Evolutionary conservation across 129 eudicot genomes (phyloP), one percentile per base, ranked within the genome.

Genomic region (Silybum marianum): DNA sequence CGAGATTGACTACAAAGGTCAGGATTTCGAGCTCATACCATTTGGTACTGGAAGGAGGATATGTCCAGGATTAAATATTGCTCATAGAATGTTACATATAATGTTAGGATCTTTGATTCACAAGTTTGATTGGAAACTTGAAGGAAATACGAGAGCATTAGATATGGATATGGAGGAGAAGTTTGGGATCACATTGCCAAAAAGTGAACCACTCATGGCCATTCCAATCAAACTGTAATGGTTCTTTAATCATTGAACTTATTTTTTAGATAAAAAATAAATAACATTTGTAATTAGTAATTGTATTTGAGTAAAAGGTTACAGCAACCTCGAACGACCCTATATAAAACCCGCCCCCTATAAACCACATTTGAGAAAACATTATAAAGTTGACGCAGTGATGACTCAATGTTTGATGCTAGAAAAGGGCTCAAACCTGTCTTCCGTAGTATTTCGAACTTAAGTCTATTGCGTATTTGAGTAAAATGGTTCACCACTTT

Each of bases 81-180:
- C 65, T 16, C 22, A 54, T 54, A 54, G 65, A 54, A 54, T 18
- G 23, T 54, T 54, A 54, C 21, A 18, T 46, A 46, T 46, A 11
- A 46, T 46, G 2, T 1, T 46, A 46, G 58, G 58, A n/a, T 46
- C 58, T 13, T 46, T 46, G 58, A 10, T 46, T 46, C 16, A 46
- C 18, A 46, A 30, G 12, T 81, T 85, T 46, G 76, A 77, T 16
- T 85, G 85, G 88, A 85, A 77, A 54, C 79, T 71, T 62, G 85
- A 76, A 30, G 39, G 14, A 0, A 82, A 54, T 0, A 6, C 18
- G 9, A 73, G 24, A 21, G 42, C 34, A 1, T 42, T 46, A 60
- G 75, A 76, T 9, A 19, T 85, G 26, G 80, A 85, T 38, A 85
- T 85, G 88, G 30, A 13, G 2, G 88, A 85, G 67, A 80, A 62